Evolutionary conservation across 805 yeast species (phyloP), one percentile per base, ranked within the genome.

Genomic region (Ogataea thermomethanolica): DNA sequence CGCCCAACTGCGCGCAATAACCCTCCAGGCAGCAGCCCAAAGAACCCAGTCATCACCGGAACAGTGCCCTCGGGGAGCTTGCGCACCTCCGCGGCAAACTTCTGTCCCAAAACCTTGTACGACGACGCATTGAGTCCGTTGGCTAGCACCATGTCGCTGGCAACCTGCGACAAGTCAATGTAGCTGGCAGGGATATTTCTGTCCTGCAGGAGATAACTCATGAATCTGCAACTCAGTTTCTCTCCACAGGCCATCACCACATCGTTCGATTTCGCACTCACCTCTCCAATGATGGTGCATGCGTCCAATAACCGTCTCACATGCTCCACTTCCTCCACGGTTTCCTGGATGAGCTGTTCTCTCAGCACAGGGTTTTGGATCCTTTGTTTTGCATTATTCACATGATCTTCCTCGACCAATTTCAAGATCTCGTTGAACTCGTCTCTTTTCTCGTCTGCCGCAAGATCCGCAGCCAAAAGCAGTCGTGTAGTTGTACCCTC

Each of bases 11-110:
- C 87, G 55, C 84, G 84, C 50, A 93, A 69, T 41, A 93, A 69
- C 11, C 99, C 98, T 49, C 96, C 97, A 25, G 97, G 98, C n/a
- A 93, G 84, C 26, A 79, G 71, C 21, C 99, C 99, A 55, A 93
- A 93, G 62, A 87, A 93, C 2, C 99, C 99, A 23, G 99, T 93
- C 42, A 93, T 72, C 1, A 93, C 96, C 1, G 99, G 99, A 15
- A 90, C 81, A 11, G 74, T 51, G 15, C 63, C 67, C 11, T 57
- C 56, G 24, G 62, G 58, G 25, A 66, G 48, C 10, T 66, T 65
- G 29, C 60, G 50, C 17, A 83, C 67, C 54, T 67, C 72, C 25
- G 65, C 65, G 17, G 76, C 82, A 40, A 85, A 70, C 17, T 70
- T 66, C 25, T 61, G 61, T 2, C 83, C 69, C 49, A 85, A 66